These are phyloP conservation scores for Penicillium bialowiezense DNA, from an alignment of 495 filamentous ascomycete species.

Conservation along the genomic window DNA sequence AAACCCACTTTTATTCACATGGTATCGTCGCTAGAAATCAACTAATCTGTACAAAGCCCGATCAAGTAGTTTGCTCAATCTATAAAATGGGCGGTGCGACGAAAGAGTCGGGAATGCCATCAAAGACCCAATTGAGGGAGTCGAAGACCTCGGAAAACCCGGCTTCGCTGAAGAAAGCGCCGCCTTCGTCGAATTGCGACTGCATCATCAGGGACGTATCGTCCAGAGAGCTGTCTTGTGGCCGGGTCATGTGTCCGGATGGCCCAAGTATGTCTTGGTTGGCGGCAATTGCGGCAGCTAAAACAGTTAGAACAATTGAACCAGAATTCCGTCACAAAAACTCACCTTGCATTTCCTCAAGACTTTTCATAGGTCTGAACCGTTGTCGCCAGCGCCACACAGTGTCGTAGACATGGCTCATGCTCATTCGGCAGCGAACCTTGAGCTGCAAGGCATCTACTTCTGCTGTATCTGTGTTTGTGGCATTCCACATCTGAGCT, in stretches of 20 bases:
- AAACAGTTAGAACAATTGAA: neutral
- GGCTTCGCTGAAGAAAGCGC: slow-evolving; percentile 42
- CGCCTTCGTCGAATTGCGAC: slow-evolving; percentile 40
- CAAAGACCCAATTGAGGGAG: slow-evolving; percentile 49
- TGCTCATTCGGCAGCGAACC: slow-evolving; percentile 49
- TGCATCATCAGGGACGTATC: slow-evolving; percentile 37
- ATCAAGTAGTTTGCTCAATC: neutral
- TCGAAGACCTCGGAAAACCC: slow-evolving; percentile 49
- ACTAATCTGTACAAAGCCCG: slow-evolving; percentile 13
- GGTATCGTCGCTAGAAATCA: slow-evolving; percentile 21
- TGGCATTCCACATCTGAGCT: slow-evolving; percentile 50
- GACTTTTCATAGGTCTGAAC: slow-evolving; percentile 41
- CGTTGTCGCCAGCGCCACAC: slow-evolving; percentile 50
- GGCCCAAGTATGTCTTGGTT: slow-evolving; percentile 30
- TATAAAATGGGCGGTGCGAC: slow-evolving; percentile 41
- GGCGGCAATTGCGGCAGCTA: slow-evolving; percentile 23
- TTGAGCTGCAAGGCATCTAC: slow-evolving; percentile 44
- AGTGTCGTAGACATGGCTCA: slow-evolving; percentile 51
- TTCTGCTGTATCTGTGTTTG: slow-evolving; percentile 29
- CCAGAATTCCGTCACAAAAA: neutral
- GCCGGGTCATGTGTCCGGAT: slow-evolving; percentile 25
- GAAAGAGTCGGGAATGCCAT: slow-evolving; percentile 45
- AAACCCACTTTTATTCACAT: slow-evolving; percentile 21
- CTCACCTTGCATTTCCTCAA: slow-evolving; percentile 43
- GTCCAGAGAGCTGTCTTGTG: slow-evolving; percentile 31